phyloP scores from a whole-genome alignment of 352 stramenopile species.

The Lagenidium giganteum region DNA sequence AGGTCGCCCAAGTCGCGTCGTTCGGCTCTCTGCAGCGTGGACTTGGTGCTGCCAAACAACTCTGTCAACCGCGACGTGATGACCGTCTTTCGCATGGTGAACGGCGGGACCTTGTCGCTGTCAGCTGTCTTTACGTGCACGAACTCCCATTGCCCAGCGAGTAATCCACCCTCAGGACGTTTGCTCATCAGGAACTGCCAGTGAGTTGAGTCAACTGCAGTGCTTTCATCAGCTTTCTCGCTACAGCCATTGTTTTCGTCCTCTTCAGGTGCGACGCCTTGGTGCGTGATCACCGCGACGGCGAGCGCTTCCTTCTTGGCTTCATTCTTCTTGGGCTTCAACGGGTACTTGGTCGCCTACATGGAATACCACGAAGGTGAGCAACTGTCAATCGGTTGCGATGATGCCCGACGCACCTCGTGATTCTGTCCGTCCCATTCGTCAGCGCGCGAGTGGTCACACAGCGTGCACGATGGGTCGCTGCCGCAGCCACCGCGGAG shows the following conservation, averaged over 20 bases:
- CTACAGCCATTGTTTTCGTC: not conserved
- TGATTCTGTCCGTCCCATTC: conserved; percentile 44
- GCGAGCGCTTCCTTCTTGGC: conserved; percentile 72
- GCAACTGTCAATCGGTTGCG: not conserved
- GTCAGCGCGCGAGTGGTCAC: conserved; percentile 37
- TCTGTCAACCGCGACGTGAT: conserved; percentile 35
- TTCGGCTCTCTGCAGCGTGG: conserved; percentile 15
- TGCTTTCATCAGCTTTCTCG: conserved; percentile 5
- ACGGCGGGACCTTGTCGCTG: conserved; percentile 57
- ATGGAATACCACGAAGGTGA: not conserved
- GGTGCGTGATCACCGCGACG: conserved; percentile 61
- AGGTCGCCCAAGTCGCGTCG: conserved; percentile 66
- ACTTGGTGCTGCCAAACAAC: conserved; percentile 28
- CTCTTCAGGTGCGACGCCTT: too few species aligned
- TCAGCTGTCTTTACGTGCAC: conserved; percentile 67
- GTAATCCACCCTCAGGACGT: conserved; percentile 57
- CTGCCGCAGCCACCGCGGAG: too few species aligned
- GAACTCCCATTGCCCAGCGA: conserved; percentile 89
- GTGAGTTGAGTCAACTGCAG: conserved; percentile 12
- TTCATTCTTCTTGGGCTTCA: conserved; percentile 80
- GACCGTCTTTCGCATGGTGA: conserved; percentile 50
- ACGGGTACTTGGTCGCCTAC: conserved; percentile 74
- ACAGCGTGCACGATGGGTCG: conserved; percentile 43
- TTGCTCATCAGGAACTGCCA: conserved; percentile 81
- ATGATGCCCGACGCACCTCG: conserved; percentile 11